phyloP scores from a whole-genome alignment of 768 basidiomycete genomes.

The Calocera cornea region DNA sequence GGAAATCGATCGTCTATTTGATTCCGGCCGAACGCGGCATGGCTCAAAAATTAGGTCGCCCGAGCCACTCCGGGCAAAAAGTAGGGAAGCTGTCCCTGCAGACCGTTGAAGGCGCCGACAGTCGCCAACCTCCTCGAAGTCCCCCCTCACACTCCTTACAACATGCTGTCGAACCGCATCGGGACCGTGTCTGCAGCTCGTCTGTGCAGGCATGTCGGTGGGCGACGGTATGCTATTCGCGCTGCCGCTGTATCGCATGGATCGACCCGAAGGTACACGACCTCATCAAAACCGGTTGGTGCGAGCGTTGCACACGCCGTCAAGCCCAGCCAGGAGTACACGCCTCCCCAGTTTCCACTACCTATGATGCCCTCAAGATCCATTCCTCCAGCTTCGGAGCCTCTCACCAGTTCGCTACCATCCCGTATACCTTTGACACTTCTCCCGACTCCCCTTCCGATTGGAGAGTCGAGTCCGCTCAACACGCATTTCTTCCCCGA shows the following conservation, averaged over 20 bases:
- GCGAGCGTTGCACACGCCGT: background rate
- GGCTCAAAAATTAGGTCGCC: background rate
- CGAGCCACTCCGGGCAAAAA: background rate
- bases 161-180: background rate
- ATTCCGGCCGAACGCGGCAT: background rate
- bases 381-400: background rate
- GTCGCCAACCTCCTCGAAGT: background rate
- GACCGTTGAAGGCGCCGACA: background rate
- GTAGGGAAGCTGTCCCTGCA: background rate
- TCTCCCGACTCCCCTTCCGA: conserved; percentile 3
- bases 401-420: background rate
- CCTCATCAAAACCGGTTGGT: background rate
- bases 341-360: background rate
- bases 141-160: background rate
- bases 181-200: background rate
- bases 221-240: background rate
- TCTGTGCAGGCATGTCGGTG: background rate
- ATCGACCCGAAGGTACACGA: background rate
- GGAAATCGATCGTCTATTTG: background rate
- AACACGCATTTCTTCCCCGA: conserved; percentile 35
- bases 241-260: background rate
- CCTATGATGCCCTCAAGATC: background rate
- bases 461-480: background rate
- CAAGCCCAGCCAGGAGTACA: background rate
- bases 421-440: background rate